Base-by-base conservation (phyloP, 805 yeast species). In the Grigorovia yakushimaensis region DNA sequence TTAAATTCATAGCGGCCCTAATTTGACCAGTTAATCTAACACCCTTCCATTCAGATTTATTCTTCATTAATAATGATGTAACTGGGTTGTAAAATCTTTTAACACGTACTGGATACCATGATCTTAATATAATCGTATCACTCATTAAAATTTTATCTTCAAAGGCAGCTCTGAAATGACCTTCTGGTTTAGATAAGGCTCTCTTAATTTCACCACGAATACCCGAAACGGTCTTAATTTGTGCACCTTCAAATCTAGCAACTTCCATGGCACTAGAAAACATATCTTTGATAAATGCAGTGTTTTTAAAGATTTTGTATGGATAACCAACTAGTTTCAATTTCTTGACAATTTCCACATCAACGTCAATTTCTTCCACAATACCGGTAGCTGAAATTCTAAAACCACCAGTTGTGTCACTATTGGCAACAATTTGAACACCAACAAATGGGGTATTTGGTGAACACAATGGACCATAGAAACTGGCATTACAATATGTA, bases 391-490 rank as follows among this genome's bases (percentile, higher is more conserved):
- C 98, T 2, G 96, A 88, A 51, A 93, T 88, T 65, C 98, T 75
- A 69, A 93, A 93, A 15, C 89, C 80, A 2, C 95, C 93, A 1
- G 94, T 83, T 13, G 96, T 87, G 42, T 83, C 83, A 56, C 79
- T 76, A 55, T 82, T 81, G 43, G 94, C 88, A 22, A 93, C 93
- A 47, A 84, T 74, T 60, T 89, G 95, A 52, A 91, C 86, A 43
- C 95, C 98, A 67, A 96, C 91, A 66, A 93, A 94, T 1, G 98
- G 94, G 0, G 98, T 91, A 62, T 91, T 91, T 39, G 98, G 98
- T 1, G 97, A 88, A 45, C 91, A 96, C 47, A 93, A 73, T 11
- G 99, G 99, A 1, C 98, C 98, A 61, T 88, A 93, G 66, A 93
- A 88, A 30, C 96, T 84, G 1, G 96, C 97, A 62, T 83, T 81